Conservation (phyloP, 1,284 basidiomycete genomes). For the Meira miltonrushii region DNA sequence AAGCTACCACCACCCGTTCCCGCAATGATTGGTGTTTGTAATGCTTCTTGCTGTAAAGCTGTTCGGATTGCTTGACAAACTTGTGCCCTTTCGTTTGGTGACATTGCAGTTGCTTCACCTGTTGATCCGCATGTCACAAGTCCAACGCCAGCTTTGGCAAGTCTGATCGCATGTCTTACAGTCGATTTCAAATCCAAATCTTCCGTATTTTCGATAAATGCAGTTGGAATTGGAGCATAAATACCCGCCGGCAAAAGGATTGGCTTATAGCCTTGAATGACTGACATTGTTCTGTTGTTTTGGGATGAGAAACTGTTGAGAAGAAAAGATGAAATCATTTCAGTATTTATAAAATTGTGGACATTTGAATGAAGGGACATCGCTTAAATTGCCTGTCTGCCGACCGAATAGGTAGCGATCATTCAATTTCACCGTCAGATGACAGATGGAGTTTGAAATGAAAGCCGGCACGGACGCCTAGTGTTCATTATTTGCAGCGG, state of each 20-base stretch:
- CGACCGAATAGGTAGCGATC: no score
- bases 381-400: no score
- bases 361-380: no score
- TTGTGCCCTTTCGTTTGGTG: slow-evolving; percentile 54
- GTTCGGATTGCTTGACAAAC: slow-evolving; percentile 69
- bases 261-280: neutral
- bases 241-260: neutral
- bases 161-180: neutral
- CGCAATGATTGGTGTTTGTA: slow-evolving; percentile 66
- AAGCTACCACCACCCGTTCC: slow-evolving; percentile 78
- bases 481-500: no score
- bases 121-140: neutral
- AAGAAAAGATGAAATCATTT: no score
- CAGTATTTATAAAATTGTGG: no score
- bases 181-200: neutral
- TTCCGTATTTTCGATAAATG: neutral
- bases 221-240: slow-evolving; percentile 5
- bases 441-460: no score
- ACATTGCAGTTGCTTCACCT: neutral
- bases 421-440: no score
- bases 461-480: no score
- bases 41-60: slow-evolving; percentile 64
- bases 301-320: neutral
- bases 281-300: neutral
- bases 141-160: slow-evolving; percentile 1